Evolutionary conservation across 1,284 basidiomycete genomes (phyloP), one percentile per base, ranked within the genome.

Genomic region (Puccinia hordei): DNA sequence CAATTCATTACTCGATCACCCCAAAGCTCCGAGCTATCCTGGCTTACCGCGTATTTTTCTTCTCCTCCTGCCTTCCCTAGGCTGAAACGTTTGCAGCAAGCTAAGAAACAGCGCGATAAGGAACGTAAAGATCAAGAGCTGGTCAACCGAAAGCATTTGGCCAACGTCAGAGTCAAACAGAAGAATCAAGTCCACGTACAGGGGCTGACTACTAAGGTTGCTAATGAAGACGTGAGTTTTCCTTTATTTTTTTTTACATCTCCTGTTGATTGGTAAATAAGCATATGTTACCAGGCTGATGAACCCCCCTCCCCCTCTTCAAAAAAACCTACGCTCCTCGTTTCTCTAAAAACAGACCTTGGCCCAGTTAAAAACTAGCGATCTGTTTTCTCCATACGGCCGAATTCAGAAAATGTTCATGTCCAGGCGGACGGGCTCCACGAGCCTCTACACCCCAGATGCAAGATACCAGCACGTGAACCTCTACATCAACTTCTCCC

Each of bases 351-450:
- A n/a, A 10, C 82, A 98, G 93, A 91, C 97, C 68, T 93, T 98
- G 82, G 92, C 95, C 1, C 94, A 95, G 15, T 88, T 99, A 61
- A 93, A 95, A 73, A 95, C 94, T 17, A 92, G 92, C 84, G 97
- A 99, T 83, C 98, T 97, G 86, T 99, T 99, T 86, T 97, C 97
- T 8, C 95, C 98, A 86, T 99, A 98, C 86, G 97, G 97, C 83
- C 97, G 96, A 87, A 98, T 99, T 83, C 91, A 92, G 68, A 98
- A 98, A 87, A 93, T 99, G 81, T 89, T 98, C 76, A 90, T 99
- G 68, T 92, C 93, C 79, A 97, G 98, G 86, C 92, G 96, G 51
- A 92, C 91, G 12, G 88, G 91, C 0, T 90, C 93, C 5, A 90
- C 90, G 66, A 91, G 84, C 78, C 83, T 86, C 46, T 85, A 84